These are phyloP conservation scores for Kazachstania psychrophila DNA, from an alignment of 805 yeast genomes.

Conservation along the genomic window DNA sequence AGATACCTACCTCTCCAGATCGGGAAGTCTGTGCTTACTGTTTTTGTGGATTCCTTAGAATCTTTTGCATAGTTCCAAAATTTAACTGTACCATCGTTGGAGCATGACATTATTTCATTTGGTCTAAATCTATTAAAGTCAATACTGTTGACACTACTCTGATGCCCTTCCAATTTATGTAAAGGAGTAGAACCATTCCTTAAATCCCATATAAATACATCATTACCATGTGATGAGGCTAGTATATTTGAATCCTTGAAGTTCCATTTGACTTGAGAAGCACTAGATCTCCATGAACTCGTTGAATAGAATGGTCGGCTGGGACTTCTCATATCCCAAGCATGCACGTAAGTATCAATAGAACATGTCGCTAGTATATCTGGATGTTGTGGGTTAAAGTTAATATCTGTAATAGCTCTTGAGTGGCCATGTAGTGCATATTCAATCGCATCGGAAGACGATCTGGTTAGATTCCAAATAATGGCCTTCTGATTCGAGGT, in stretches of 20 bases:
- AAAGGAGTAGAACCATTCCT: constrained; percentile 76
- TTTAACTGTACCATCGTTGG: constrained; percentile 77
- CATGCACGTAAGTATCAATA: constrained; percentile 75
- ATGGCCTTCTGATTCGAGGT: constrained; percentile 93
- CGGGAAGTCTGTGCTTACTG: constrained; percentile 69
- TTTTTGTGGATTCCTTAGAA: constrained; percentile 40
- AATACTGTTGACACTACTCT: constrained; percentile 80
- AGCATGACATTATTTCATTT: constrained; percentile 64
- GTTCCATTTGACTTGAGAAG: constrained; percentile 94
- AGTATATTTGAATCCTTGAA: constrained; percentile 61
- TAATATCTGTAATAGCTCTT: constrained; percentile 91
- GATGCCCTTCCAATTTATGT: constrained; percentile 60
- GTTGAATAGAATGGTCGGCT: constrained; percentile 61
- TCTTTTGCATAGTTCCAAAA: constrained; percentile 59
- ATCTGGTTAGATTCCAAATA: constrained; percentile 79
- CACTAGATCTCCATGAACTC: constrained; percentile 94
- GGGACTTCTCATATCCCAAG: constrained; percentile 88
- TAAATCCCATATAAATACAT: constrained; percentile 79
- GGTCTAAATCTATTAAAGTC: constrained; percentile 63
- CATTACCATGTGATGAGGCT: constrained; percentile 80
- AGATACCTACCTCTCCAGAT: constrained; percentile 80
- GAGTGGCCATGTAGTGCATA: constrained; percentile 83
- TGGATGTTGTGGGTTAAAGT: constrained; percentile 81
- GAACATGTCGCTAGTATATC: constrained; percentile 88
- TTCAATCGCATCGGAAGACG: constrained; percentile 66